Evolutionary conservation across 371 early-diverging fungal species (phyloP).

Genomic region (Chytridium lagenaria): DNA sequence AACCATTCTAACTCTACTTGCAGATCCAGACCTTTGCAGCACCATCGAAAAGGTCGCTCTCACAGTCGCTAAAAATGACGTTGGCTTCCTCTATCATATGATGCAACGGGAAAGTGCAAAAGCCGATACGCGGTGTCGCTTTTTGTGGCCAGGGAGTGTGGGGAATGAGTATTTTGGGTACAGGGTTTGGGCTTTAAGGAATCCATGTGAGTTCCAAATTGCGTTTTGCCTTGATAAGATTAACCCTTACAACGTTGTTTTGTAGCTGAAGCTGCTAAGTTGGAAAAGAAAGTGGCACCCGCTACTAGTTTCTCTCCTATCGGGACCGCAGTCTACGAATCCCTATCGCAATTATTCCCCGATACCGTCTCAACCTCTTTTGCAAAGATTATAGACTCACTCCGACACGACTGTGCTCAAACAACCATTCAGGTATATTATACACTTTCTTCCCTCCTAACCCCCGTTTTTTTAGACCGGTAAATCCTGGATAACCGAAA

Average conservation of each 20-base stretch:
- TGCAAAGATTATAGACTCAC: neutral
- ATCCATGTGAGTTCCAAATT: slow-evolving; percentile 7
- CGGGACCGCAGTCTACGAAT: neutral
- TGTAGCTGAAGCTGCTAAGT: neutral
- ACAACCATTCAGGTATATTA: slow-evolving; percentile 7
- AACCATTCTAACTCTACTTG: neutral
- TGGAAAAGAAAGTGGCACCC: neutral
- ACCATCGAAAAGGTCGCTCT: neutral
- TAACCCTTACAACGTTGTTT: too few species aligned
- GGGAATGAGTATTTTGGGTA: slow-evolving; percentile 4
- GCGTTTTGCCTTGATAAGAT: too few species aligned
- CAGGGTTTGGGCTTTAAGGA: neutral
- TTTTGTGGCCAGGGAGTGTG: neutral
- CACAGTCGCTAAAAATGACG: neutral
- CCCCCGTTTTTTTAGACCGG: neutral
- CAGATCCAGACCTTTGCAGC: neutral
- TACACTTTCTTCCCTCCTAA: neutral
- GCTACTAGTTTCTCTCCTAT: neutral
- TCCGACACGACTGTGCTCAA: slow-evolving; percentile 2
- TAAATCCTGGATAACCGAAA: neutral
- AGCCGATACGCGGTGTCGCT: neutral
- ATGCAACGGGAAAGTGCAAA: neutral
- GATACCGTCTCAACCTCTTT: neutral
- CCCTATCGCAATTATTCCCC: neutral
- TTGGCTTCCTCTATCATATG: neutral